Conservation (phyloP, 164 flowering plant species). For the Magnolia sinica region DNA sequence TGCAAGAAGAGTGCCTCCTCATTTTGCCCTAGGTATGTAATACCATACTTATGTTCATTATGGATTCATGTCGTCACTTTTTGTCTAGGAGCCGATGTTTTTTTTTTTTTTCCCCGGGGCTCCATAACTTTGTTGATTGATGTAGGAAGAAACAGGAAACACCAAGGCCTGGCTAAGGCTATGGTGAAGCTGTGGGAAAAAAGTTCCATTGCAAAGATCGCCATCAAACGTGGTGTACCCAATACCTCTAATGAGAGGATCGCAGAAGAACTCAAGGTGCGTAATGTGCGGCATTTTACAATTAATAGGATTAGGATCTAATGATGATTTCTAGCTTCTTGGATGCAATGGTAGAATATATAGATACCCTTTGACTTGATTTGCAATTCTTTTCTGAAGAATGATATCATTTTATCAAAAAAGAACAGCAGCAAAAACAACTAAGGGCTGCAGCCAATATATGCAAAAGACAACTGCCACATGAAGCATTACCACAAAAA, state of each 20-base stretch:
- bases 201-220: slow-evolving; percentile 89
- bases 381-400: too few relatives aligned
- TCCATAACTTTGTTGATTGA: slow-evolving; percentile 2
- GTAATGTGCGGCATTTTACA: slow-evolving; percentile 5
- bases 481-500: too few relatives aligned
- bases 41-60: not conserved
- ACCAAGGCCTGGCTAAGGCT: slow-evolving; percentile 86
- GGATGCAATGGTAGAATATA: not conserved
- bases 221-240: slow-evolving; percentile 88
- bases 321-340: slow-evolving; percentile 4
- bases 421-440: too few relatives aligned
- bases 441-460: too few relatives aligned
- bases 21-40: slow-evolving; percentile 83
- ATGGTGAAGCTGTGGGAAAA: slow-evolving; percentile 93
- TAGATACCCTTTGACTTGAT: not conserved
- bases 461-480: too few relatives aligned
- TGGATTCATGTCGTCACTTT: not conserved
- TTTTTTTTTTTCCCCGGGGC: not conserved
- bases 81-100: not conserved
- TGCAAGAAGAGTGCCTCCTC: slow-evolving; percentile 78
- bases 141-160: slow-evolving; percentile 75
- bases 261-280: slow-evolving; percentile 94
- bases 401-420: too few relatives aligned
- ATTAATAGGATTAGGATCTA: not conserved
- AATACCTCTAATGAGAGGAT: slow-evolving; percentile 85